phyloP scores from a whole-genome alignment of 257 asterid species.

The Coffea canephora region DNA sequence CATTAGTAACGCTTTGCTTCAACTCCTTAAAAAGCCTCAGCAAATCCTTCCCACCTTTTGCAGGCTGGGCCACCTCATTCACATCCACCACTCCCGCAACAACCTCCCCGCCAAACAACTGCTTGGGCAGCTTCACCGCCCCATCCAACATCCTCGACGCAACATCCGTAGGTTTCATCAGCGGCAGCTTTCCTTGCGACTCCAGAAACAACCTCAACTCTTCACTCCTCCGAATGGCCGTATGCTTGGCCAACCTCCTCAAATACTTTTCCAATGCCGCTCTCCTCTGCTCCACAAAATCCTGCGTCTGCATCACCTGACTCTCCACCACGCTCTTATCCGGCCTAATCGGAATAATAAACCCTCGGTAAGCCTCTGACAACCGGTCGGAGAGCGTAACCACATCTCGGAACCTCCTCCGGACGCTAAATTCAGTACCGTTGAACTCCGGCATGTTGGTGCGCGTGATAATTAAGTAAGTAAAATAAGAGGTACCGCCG shows the following conservation, averaged over 20 bases:
- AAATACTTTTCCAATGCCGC: conserved; percentile 80
- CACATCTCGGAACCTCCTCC: conserved; percentile 88
- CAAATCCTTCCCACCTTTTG: conserved; percentile 79
- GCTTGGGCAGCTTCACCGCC: conserved; percentile 58
- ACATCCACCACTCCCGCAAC: conserved; percentile 34
- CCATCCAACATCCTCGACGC: conserved; percentile 69
- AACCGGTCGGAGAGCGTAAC: conserved; percentile 76
- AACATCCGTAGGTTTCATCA: conserved; percentile 52
- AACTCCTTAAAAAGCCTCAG: conserved; percentile 80
- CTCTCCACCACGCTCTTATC: conserved; percentile 95
- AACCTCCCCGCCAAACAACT: conserved; percentile 47
- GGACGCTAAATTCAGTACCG: conserved; percentile 74
- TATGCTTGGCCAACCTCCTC: conserved; percentile 66
- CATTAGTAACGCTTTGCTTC: conserved; percentile 83
- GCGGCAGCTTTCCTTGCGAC: conserved; percentile 48
- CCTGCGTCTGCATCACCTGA: conserved; percentile 87
- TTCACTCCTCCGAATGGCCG: conserved; percentile 65
- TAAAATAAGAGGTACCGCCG: conserved; percentile 50
- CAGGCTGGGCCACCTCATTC: conserved; percentile 59
- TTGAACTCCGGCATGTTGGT: conserved; percentile 62
- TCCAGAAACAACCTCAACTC: conserved; percentile 67
- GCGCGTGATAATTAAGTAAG: conserved; percentile 77
- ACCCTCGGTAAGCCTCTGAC: conserved; percentile 71
- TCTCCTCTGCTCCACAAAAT: conserved; percentile 88
- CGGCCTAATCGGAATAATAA: conserved; percentile 80